Conservation (phyloP, 345 rosid genomes). For the Populus pruinosa region DNA sequence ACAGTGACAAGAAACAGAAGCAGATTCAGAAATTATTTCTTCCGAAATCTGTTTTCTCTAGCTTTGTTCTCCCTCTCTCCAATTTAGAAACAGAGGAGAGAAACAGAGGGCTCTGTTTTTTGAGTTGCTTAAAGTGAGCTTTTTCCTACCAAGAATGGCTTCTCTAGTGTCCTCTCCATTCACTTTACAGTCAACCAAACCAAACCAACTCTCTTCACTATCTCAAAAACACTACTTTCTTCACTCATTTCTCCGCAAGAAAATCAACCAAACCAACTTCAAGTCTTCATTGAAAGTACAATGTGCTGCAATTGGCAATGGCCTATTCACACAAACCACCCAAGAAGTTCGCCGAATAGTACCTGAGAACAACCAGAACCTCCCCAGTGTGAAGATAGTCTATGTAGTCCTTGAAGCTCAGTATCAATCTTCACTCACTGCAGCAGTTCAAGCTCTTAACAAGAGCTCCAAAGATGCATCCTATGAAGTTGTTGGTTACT, state of each 20-base stretch:
- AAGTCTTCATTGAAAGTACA: conserved; percentile 50
- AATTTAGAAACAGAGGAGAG: conserved; percentile 15
- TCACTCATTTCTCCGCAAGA: conserved; percentile 61
- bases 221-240: conserved; percentile 69
- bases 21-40: not conserved
- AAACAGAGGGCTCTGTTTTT: conserved; percentile 26
- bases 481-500: conserved; percentile 86
- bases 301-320: conserved; percentile 73
- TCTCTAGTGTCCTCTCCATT: conserved; percentile 67
- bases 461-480: conserved; percentile 53
- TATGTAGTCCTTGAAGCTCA: conserved; percentile 98
- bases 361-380: conserved; percentile 58
- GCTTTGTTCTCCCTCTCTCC: conserved; percentile 12
- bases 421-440: conserved; percentile 84
- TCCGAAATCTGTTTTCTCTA: not conserved
- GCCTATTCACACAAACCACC: conserved; percentile 91
- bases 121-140: not conserved
- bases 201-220: conserved; percentile 69
- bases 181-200: conserved; percentile 56
- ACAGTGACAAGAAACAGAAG: not conserved
- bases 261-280: conserved; percentile 29
- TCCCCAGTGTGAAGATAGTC: conserved; percentile 78
- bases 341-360: conserved; percentile 89
- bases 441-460: conserved; percentile 76
- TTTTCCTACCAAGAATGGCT: conserved; percentile 47